Base-by-base conservation (phyloP, 257 asterid species). In the Gentiana macrophylla region DNA sequence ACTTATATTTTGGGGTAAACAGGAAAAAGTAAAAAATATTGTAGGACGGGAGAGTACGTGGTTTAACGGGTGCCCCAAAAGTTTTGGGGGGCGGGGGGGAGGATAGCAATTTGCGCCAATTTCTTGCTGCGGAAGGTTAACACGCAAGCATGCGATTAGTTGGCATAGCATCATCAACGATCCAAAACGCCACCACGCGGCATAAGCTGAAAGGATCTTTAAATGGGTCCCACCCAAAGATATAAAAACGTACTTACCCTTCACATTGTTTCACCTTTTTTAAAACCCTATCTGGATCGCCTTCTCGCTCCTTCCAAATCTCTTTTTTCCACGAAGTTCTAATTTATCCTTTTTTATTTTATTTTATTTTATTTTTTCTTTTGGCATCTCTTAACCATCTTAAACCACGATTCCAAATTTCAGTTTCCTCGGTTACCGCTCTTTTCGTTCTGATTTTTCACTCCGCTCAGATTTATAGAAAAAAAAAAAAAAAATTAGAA, bases 351-450 rank as follows among this genome's bases (percentile, higher is more conserved):
- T 47, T 33, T 33, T 36, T 35, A 38, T 13, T 48, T n/a, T 47
- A 44, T 53, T 41, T 34, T 34, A 12, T 47, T 48, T n/a, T 13
- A 11, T 13, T 34, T 35, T 49, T 8, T 38, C 53, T 67, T 44
- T 63, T 53, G 50, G 35, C 58, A 50, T 51, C 36, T 52, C 59
- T 35, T 64, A 55, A 35, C 65, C 38, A 65, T 56, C 50, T 68
- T 56, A 54, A 69, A 60, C 78, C 80, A 80, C 80, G 79, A 73
- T 78, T 67, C 76, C 66, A 66, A 77, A 73, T 74, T 74, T 77
- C 90, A 69, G 90, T 80, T 78, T 67, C 72, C 60, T 72, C 53
- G 52, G 84, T 79, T 77, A 74, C 82, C 84, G 82, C 82, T 72
- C 68, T 69, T 51, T 71, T 61, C 73, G 77, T 67, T 65, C 35